Percentiles rank a stretch among this genome's conserved stretches.
phyloP scores from a whole-genome alignment of 2,329 filamentous ascomycete genomes.

The Coniella lustricola region DNA sequence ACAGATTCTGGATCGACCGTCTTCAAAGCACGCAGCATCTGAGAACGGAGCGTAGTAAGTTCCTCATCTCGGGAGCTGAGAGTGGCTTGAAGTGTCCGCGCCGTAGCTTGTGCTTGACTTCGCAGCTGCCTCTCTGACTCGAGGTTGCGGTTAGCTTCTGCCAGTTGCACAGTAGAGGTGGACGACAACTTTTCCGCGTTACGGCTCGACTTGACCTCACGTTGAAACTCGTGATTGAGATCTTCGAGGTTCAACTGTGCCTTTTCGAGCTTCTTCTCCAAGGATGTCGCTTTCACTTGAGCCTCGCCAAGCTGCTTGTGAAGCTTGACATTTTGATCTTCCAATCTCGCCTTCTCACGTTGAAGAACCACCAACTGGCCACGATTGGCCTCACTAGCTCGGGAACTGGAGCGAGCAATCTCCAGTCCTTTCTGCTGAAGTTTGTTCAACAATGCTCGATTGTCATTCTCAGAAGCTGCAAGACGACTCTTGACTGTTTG shows the following conservation, averaged over 20 bases:
- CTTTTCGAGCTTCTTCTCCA: constrained; percentile 95
- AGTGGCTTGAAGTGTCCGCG: constrained; percentile 70
- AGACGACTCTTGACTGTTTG: constrained; percentile 86
- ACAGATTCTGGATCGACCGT: constrained; percentile 73
- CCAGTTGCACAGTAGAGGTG: constrained; percentile 71
- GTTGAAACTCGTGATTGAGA: constrained; percentile 81
- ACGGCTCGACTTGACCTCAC: constrained; percentile 82
- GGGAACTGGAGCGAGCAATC: constrained; percentile 83
- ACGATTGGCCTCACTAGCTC: constrained; percentile 76
- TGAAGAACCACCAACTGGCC: constrained; percentile 70
- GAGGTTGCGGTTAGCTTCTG: constrained; percentile 80
- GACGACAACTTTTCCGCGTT: constrained; percentile 87
- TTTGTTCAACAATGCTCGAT: constrained; percentile 90
- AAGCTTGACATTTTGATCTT: constrained; percentile 75
- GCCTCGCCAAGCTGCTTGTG: constrained; percentile 80
- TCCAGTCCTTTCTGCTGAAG: constrained; percentile 95
- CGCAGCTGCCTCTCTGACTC: constrained; percentile 86
- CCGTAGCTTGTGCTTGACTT: constrained; percentile 77
- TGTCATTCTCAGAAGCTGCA: constrained; percentile 91
- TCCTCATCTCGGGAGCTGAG: constrained; percentile 77
- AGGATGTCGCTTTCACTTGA: constrained; percentile 71
- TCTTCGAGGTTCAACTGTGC: constrained; percentile 83
- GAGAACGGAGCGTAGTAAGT: constrained; percentile 69
- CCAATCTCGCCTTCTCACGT: constrained; percentile 72
- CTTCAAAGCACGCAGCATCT: constrained; percentile 76